Evolutionary conservation across 306 rosid species (phyloP).

Genomic region (Cucurbita moschata): DNA sequence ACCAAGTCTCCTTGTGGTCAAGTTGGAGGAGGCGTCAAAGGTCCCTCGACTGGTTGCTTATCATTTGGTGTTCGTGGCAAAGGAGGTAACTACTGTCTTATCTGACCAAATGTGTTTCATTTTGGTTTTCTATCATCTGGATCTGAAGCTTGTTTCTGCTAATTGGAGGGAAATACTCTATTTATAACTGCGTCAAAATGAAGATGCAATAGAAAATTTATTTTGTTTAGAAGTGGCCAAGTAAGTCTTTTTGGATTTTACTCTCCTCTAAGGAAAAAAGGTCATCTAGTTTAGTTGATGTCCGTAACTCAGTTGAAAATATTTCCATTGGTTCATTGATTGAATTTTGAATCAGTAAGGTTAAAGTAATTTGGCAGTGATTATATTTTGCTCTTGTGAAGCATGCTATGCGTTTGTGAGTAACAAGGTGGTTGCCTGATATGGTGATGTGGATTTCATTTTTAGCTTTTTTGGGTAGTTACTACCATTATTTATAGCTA

Average conservation of each 20-base stretch:
- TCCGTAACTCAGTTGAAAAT: not conserved
- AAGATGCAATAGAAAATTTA: not conserved
- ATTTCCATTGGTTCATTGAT: not conserved
- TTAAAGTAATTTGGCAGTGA: not conserved
- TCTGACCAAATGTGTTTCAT: not conserved
- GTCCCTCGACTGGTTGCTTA: slow-evolving; percentile 31
- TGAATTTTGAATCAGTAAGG: not conserved
- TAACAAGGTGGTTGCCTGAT: not conserved
- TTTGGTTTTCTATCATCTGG: not conserved
- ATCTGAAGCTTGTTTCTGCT: not conserved
- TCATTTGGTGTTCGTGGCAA: slow-evolving; percentile 52
- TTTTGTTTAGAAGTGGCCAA: not conserved
- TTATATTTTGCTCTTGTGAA: not conserved
- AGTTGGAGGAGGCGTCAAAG: slow-evolving; percentile 17
- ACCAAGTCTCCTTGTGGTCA: slow-evolving; percentile 7
- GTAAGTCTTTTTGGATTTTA: not conserved
- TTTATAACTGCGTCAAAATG: not conserved
- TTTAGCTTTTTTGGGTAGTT: not conserved
- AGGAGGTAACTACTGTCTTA: slow-evolving; percentile 41
- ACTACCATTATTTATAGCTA: not conserved
- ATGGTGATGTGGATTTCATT: not conserved
- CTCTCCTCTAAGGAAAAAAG: not conserved
- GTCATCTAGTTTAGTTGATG: not conserved
- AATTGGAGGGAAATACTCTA: not conserved
- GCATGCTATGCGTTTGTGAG: not conserved